Evolutionary conservation across 2,329 filamentous ascomycete genomes (phyloP).

Genomic region (Apiospora malaysiana): DNA sequence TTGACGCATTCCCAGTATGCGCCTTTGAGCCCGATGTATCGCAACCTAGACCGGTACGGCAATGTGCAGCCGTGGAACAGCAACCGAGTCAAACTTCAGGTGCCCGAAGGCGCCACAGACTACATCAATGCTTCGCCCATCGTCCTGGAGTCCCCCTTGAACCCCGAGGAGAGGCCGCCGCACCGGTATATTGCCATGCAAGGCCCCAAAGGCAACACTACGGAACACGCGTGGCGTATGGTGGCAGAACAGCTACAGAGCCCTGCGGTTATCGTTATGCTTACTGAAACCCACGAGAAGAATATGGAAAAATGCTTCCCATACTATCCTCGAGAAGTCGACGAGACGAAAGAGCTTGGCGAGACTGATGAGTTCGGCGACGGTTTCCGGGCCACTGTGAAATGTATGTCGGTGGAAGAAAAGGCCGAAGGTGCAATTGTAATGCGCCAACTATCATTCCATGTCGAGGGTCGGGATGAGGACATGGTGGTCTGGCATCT

Average conservation of each 20-base stretch:
- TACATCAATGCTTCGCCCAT: slow-evolving; percentile 87
- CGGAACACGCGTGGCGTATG: slow-evolving; percentile 95
- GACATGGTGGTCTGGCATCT: slow-evolving; percentile 73
- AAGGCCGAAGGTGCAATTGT: slow-evolving; percentile 66
- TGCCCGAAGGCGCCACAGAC: slow-evolving; percentile 74
- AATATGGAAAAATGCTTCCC: slow-evolving; percentile 83
- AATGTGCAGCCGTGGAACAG: slow-evolving; percentile 92
- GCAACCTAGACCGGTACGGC: slow-evolving; percentile 79
- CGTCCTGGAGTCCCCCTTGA: slow-evolving; percentile 52
- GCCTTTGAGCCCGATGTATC: slow-evolving; percentile 56
- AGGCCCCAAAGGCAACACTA: slow-evolving; percentile 79
- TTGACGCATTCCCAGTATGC: slow-evolving; percentile 48
- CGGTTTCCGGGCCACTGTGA: slow-evolving; percentile 71
- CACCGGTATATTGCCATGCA: slow-evolving; percentile 88
- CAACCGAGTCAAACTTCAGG: slow-evolving; percentile 81
- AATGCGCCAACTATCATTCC: slow-evolving; percentile 73
- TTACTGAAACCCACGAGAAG: slow-evolving; percentile 86
- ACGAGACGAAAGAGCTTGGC: slow-evolving; percentile 63
- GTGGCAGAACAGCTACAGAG: slow-evolving; percentile 76
- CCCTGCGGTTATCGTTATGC: slow-evolving; percentile 87
- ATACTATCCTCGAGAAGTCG: slow-evolving; percentile 75
- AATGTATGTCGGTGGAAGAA: slow-evolving; percentile 67
- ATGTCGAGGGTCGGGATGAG: slow-evolving; percentile 51
- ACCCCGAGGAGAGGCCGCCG: slow-evolving; percentile 43
- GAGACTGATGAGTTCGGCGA: slow-evolving; percentile 69